Conservation (phyloP, 352 stramenopile genomes). For the Phytophthora quininea region DNA sequence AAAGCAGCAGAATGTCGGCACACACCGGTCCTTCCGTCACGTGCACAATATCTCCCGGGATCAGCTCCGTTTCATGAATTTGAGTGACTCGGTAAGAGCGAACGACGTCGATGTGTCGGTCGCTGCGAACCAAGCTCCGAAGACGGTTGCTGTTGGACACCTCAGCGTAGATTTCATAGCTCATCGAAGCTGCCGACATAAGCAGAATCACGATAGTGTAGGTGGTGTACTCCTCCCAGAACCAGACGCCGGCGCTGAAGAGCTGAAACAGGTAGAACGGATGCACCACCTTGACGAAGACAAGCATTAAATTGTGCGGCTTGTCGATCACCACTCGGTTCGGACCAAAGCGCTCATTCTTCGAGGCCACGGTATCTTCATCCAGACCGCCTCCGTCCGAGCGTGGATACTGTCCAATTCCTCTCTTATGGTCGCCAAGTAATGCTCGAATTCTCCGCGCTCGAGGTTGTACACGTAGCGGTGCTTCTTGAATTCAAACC, state of each 20-base stretch:
- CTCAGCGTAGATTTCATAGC: slow-evolving; percentile 58
- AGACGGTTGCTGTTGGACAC: slow-evolving; percentile 52
- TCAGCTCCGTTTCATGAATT: slow-evolving; percentile 44
- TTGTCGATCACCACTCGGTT: slow-evolving; percentile 55
- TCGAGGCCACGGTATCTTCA: slow-evolving; percentile 14
- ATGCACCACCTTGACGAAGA: slow-evolving; percentile 64
- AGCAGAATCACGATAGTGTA: slow-evolving; percentile 54
- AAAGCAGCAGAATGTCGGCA: slow-evolving; percentile 52
- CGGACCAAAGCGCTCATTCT: slow-evolving; percentile 41
- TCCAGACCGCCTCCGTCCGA: slow-evolving; percentile 35
- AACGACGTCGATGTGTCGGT: slow-evolving; percentile 41
- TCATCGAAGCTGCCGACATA: slow-evolving; percentile 45
- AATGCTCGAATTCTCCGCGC: slow-evolving; percentile 55
- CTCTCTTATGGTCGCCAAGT: slow-evolving; percentile 43
- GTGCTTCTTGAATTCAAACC: slow-evolving; percentile 78
- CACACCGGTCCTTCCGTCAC: slow-evolving; percentile 35
- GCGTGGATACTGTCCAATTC: slow-evolving; percentile 29
- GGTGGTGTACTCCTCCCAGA: slow-evolving; percentile 45
- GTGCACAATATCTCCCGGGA: slow-evolving; percentile 57
- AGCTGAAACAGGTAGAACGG: slow-evolving; percentile 73
- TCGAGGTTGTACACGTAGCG: slow-evolving; percentile 66
- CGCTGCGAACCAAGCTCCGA: slow-evolving; percentile 43
- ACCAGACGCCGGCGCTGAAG: slow-evolving; percentile 58
- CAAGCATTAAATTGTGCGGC: slow-evolving; percentile 36
- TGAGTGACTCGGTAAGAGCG: slow-evolving; percentile 14